Evolutionary conservation across 106 monocot species (phyloP), one percentile per base, ranked within the genome.

Genomic region (Dendrobium catenatum): DNA sequence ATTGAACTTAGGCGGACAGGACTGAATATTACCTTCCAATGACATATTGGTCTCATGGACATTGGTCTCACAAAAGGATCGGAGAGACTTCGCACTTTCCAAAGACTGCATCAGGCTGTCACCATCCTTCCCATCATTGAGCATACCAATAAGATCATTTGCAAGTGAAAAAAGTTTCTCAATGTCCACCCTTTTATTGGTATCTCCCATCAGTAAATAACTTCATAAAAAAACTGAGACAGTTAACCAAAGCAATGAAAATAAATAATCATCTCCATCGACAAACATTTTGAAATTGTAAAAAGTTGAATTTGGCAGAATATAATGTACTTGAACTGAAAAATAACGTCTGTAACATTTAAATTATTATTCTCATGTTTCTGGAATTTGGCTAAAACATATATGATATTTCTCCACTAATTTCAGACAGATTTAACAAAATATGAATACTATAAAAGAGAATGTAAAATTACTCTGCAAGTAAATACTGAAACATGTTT

Each of bases 61-160:
- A 76, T 90, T 86, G 4, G 83, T 79, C n/a, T 59, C 83, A 47
- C 74, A 82, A 0, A 84, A 85, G 61, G 78, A 83, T 22, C 73
- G 47, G 46, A 93, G 81, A 41, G 74, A 77, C 80, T 80, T 80
- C 19, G 61, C 73, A 4, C 79, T 87, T 33, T 89, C 89, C 80
- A 75, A 18, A 15, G 80, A 75, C 9, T 90, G 83, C 83, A 79
- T 82, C 76, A 90, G 83, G 17, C 41, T 81, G 44, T 93, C 88
- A 2, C 19, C 86, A 74, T 93, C 86, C 82, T 90, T 93, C 40
- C 78, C 81, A 27, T 43, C 82, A n/a, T 79, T 73, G 49, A 90
- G 81, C 4, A 93, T 78, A 17, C 46, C 82, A 46, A 85, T 79
- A 3, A 86, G 85, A 73, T 93, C 93, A 55, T 88, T 86, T 10